phyloP scores from a whole-genome alignment of 2,329 filamentous ascomycete species.

The Thelonectria discophora region DNA sequence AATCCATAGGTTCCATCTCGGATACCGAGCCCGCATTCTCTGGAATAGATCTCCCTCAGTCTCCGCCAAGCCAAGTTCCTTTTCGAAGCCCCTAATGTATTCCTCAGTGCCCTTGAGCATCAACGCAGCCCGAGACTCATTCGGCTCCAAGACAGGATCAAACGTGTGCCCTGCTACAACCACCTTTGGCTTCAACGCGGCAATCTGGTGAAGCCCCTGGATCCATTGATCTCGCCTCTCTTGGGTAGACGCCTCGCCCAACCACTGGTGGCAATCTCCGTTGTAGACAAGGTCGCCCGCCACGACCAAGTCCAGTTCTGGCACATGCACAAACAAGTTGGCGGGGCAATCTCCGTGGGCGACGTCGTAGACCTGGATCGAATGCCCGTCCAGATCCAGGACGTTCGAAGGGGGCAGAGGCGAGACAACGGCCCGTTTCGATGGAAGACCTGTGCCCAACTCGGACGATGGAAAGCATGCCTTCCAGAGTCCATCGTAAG shows the following conservation, averaged over 20 bases:
- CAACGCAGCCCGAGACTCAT: neutral
- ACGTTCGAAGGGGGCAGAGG: neutral
- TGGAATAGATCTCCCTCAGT: neutral
- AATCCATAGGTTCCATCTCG: conserved; percentile 7
- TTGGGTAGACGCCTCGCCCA: neutral
- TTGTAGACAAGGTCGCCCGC: conserved; percentile 18
- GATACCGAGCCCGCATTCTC: neutral
- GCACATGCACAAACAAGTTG: conserved; percentile 8
- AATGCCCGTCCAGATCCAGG: neutral
- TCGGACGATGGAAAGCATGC: neutral
- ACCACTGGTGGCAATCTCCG: conserved; percentile 10
- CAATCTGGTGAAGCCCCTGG: neutral
- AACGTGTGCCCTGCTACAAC: conserved; percentile 15
- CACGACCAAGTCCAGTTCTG: neutral
- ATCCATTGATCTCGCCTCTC: conserved; percentile 1
- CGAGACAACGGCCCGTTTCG: neutral
- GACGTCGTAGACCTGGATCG: conserved; percentile 4
- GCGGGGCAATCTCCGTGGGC: conserved; percentile 9
- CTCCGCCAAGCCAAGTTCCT: neutral
- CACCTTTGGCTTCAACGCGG: conserved; percentile 5
- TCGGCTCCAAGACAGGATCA: neutral
- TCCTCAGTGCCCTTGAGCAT: neutral
- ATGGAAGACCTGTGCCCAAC: neutral
- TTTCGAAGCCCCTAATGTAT: conserved; percentile 5
- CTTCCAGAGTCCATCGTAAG: conserved; percentile 8